These are phyloP conservation scores for Quercus rubra DNA, from an alignment of 306 rosid genomes.

Conservation along the genomic window DNA sequence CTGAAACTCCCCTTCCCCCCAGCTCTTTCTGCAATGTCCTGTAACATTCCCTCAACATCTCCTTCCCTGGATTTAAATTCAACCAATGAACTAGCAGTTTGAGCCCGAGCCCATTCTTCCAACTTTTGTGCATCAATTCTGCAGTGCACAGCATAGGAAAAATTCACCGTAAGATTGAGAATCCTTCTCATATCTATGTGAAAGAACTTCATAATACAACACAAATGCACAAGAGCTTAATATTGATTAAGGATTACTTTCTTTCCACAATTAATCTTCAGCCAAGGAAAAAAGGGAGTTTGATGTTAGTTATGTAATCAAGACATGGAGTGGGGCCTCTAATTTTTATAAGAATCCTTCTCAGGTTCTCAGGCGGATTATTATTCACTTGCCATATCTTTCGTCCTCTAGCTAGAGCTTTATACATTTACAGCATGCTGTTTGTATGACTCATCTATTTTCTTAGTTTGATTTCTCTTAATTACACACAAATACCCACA, in stretches of 20 bases:
- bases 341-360: slow-evolving; percentile 4
- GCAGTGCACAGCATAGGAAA: slow-evolving; percentile 18
- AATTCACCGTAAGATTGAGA: slow-evolving; percentile 15
- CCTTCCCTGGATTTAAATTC: slow-evolving; percentile 90
- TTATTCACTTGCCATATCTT: slow-evolving; percentile 11
- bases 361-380: slow-evolving; percentile 2
- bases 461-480: neutral
- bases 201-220: slow-evolving; percentile 10
- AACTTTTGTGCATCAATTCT: slow-evolving; percentile 83
- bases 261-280: slow-evolving; percentile 3
- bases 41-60: slow-evolving; percentile 74
- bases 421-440: neutral
- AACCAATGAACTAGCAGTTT: slow-evolving; percentile 65
- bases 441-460: neutral
- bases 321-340: neutral
- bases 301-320: slow-evolving; percentile 3
- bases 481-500: neutral
- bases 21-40: slow-evolving; percentile 89
- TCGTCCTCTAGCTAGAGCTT: neutral
- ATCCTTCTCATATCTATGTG: slow-evolving; percentile 18
- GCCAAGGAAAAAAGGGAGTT: neutral
- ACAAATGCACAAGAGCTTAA: neutral
- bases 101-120: slow-evolving; percentile 94
- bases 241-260: neutral
- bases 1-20: slow-evolving; percentile 73